phyloP scores from a whole-genome alignment of 108 stramenopile genomes.

The Conticribra guillardii region DNA sequence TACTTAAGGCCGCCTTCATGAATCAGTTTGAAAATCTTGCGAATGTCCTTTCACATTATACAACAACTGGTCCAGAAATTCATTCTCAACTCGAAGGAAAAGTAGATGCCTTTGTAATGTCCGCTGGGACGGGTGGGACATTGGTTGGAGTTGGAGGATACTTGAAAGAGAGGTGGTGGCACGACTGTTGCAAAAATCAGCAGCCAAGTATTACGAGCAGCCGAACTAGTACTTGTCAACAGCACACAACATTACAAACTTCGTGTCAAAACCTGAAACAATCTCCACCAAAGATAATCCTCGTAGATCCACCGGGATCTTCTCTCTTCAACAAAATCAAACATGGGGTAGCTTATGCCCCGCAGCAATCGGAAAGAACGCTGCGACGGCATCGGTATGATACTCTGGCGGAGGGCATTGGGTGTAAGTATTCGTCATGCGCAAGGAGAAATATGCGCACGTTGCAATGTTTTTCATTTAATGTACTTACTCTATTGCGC shows the following conservation, averaged over 20 bases:
- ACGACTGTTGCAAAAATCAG: conserved; percentile 4
- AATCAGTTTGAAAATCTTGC: conserved; percentile 96
- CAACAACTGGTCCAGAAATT: conserved; percentile 91
- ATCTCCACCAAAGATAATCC: conserved; percentile 54
- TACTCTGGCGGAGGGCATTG: conserved; percentile 95
- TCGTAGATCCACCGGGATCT: conserved; percentile 95
- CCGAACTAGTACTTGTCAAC: too few relatives aligned
- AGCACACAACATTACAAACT: too few relatives aligned
- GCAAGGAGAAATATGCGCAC: too few relatives aligned
- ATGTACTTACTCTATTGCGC: too few relatives aligned
- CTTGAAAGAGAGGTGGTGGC: conserved; percentile 65
- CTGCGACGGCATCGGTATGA: conserved; percentile 94
- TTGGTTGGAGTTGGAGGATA: conserved; percentile 89
- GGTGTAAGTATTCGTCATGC: too few relatives aligned
- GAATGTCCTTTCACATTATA: conserved; percentile 87
- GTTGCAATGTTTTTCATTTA: too few relatives aligned
- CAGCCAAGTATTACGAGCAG: not conserved
- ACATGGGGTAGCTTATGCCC: conserved; percentile 90
- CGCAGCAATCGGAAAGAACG: conserved; percentile 81
- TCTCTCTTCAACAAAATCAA: conserved; percentile 87
- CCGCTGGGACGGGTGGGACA: conserved; percentile 95
- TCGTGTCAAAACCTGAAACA: too few relatives aligned
- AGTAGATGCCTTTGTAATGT: conserved; percentile 96
- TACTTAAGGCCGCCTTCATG: conserved; percentile 84
- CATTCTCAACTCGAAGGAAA: conserved; percentile 56